These are phyloP conservation scores for Penicillium verhagenii DNA, from an alignment of 495 filamentous ascomycete genomes.

Conservation along the genomic window DNA sequence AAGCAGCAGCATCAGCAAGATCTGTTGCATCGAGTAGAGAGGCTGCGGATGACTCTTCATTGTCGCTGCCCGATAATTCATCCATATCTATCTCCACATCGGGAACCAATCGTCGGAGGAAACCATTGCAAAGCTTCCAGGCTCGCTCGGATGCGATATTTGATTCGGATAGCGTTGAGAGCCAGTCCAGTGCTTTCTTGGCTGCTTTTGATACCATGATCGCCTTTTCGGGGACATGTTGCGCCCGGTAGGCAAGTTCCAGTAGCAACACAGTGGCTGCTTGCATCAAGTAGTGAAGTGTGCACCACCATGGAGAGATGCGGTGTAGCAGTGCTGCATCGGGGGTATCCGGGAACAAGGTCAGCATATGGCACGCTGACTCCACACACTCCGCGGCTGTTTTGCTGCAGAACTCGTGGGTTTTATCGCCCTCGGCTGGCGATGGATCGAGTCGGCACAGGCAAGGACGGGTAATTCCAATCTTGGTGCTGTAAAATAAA, in stretches of 20 bases:
- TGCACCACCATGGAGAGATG: constrained; percentile 61
- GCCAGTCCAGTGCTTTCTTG: constrained; percentile 55
- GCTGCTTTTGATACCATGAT: constrained; percentile 51
- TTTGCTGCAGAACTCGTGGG: constrained; percentile 49
- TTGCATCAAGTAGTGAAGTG: constrained; percentile 63
- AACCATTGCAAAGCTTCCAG: constrained; percentile 50
- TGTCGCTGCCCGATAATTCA: constrained; percentile 25
- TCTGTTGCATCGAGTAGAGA: constrained; percentile 20
- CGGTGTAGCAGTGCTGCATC: constrained; percentile 44
- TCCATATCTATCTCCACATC: constrained; percentile 27
- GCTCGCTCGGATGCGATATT: constrained; percentile 50
- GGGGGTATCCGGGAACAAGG: constrained; percentile 49
- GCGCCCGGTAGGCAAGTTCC: constrained; percentile 53
- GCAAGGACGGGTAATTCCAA: constrained; percentile 61
- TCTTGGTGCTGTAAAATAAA: constrained; percentile 56
- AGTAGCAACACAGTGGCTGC: constrained; percentile 57
- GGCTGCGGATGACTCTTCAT: constrained; percentile 20
- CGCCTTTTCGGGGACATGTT: constrained; percentile 55
- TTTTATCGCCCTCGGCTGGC: constrained; percentile 26
- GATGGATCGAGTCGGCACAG: constrained; percentile 54
- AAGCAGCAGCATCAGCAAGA: constrained; percentile 1
- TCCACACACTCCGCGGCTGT: constrained; percentile 56
- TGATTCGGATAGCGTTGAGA: constrained; percentile 44
- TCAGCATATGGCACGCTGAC: constrained; percentile 55
- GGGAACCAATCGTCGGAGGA: constrained; percentile 46